Conservation (phyloP, 2,329 filamentous ascomycete species). For the Monilinia polystroma region DNA sequence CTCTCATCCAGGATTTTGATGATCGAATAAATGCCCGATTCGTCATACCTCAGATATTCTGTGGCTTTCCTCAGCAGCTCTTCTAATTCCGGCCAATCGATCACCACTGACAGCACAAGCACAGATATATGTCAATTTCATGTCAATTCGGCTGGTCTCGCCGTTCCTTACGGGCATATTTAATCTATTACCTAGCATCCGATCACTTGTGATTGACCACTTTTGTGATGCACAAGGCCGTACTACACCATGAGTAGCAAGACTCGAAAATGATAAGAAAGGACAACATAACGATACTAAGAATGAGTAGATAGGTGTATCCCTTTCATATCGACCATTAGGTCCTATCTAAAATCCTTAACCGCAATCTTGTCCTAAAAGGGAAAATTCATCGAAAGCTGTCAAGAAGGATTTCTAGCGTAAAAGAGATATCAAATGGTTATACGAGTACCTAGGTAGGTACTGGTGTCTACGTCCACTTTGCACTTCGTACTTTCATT, state of each 20-base stretch:
- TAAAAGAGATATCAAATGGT: neutral
- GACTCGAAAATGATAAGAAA: neutral
- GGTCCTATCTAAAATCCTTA: neutral
- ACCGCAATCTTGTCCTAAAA: neutral
- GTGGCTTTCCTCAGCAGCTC: constrained; percentile 16
- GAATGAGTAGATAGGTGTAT: neutral
- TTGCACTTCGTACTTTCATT: neutral
- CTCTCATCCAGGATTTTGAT: constrained; percentile 6
- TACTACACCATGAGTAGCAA: constrained; percentile 11
- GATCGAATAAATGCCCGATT: constrained; percentile 12
- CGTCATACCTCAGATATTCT: constrained; percentile 4
- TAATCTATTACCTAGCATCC: constrained; percentile 15
- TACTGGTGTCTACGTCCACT: neutral
- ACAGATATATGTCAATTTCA: neutral
- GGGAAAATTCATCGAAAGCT: constrained; percentile 1
- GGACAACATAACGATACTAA: neutral
- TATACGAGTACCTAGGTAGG: neutral
- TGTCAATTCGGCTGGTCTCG: constrained; percentile 10
- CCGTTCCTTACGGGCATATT: constrained; percentile 8
- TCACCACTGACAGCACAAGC: constrained; percentile 18
- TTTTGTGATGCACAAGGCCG: neutral
- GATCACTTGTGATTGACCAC: constrained; percentile 8
- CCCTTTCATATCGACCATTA: neutral
- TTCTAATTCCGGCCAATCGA: constrained; percentile 5
- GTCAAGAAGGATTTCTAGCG: constrained; percentile 6